Conservation (phyloP, 2,329 filamentous ascomycete species). For the Periconia sp. region DNA sequence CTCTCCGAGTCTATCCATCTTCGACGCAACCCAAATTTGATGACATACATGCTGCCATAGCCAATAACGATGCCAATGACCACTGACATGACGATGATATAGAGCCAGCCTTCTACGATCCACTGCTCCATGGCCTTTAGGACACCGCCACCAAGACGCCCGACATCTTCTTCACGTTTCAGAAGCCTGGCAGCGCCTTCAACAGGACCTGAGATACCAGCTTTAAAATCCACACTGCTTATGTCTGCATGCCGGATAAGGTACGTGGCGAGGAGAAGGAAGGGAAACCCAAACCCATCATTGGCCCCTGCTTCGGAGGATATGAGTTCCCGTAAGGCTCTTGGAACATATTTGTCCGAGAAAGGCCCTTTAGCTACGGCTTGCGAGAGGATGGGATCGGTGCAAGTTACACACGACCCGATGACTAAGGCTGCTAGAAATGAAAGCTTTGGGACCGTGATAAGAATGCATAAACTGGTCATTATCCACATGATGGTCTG, state of each 20-base stretch:
- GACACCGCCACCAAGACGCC: constrained; percentile 59
- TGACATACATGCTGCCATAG: constrained; percentile 52
- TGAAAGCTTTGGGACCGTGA: constrained; percentile 61
- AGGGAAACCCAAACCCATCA: constrained; percentile 68
- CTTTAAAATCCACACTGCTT: constrained; percentile 30
- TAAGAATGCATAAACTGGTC: constrained; percentile 62
- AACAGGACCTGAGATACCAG: constrained; percentile 1
- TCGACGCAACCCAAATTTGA: constrained; percentile 53
- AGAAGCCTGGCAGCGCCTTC: constrained; percentile 11
- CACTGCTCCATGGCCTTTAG: constrained; percentile 62
- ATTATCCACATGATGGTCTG: constrained; percentile 67
- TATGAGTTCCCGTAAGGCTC: constrained; percentile 65
- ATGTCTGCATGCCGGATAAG: constrained; percentile 61
- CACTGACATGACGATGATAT: constrained; percentile 62
- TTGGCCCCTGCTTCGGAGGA: constrained; percentile 68
- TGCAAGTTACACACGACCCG: constrained; percentile 66
- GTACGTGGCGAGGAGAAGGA: constrained; percentile 62
- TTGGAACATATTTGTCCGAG: constrained; percentile 65
- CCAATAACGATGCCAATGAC: constrained; percentile 61
- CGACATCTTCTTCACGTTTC: constrained; percentile 47
- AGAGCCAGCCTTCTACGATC: constrained; percentile 66
- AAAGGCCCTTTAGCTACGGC: constrained; percentile 68
- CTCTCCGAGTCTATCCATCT: constrained; percentile 60
- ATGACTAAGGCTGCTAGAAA: constrained; percentile 60
- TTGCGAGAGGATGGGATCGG: constrained; percentile 67